Percentiles rank a stretch among this genome's conserved stretches.
phyloP scores from a whole-genome alignment of 164 flowering plant genomes.

The Stephania japonica region DNA sequence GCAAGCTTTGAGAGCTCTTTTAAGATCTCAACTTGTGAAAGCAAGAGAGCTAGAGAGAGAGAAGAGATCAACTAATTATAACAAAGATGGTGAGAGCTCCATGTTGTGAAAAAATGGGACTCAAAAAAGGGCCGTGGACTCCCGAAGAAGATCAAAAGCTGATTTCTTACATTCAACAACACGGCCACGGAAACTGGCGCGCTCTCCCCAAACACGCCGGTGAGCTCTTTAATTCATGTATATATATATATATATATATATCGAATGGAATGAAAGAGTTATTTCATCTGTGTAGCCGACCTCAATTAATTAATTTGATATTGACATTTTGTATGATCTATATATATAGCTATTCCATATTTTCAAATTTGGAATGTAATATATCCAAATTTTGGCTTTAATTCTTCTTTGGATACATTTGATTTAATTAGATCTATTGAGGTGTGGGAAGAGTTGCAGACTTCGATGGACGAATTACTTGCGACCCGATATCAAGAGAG shows the following conservation, averaged over 20 bases:
- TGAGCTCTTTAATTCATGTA: not conserved
- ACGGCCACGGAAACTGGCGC: constrained; percentile 65
- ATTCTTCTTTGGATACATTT: too few relatives aligned
- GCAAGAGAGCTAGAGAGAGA: constrained; percentile 1
- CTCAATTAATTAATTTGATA: too few relatives aligned
- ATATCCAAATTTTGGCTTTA: too few relatives aligned
- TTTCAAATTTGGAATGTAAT: too few relatives aligned
- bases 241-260: too few relatives aligned
- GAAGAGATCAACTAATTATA: not conserved
- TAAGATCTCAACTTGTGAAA: not conserved
- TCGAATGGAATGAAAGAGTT: too few relatives aligned
- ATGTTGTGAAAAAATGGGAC: constrained; percentile 66
- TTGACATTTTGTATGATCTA: too few relatives aligned
- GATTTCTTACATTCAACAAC: constrained; percentile 35
- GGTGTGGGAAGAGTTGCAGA: constrained; percentile 70
- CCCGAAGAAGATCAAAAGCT: constrained; percentile 58
- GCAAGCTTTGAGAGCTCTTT: not conserved
- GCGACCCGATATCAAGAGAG: constrained; percentile 55
- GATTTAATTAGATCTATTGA: constrained; percentile 32
- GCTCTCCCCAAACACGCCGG: constrained; percentile 73
- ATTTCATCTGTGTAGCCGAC: too few relatives aligned
- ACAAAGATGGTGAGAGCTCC: constrained; percentile 60
- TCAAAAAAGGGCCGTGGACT: constrained; percentile 76
- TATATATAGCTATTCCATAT: too few relatives aligned
- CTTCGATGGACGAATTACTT: constrained; percentile 59